Conservation (phyloP, 352 stramenopile genomes). For the Globisporangium apiculatum region DNA sequence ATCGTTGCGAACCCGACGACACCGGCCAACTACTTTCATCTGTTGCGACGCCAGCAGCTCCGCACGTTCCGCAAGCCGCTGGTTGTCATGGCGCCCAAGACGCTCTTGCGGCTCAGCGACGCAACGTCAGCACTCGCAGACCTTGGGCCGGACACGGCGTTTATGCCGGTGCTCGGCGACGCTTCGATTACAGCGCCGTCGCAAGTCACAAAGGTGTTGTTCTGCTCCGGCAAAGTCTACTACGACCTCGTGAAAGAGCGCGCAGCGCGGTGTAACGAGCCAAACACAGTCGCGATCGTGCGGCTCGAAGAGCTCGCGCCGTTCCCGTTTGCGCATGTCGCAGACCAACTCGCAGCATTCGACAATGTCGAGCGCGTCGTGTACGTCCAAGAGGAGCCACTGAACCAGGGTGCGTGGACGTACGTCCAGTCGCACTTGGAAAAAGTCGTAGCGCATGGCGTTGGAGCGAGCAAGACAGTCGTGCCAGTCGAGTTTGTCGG, state of each 20-base stretch:
- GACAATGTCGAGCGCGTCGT: slow-evolving; percentile 59
- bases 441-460: slow-evolving; percentile 32
- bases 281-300: slow-evolving; percentile 55
- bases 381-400: slow-evolving; percentile 78
- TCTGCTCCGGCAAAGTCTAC: slow-evolving; percentile 84
- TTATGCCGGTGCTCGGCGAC: slow-evolving; percentile 66
- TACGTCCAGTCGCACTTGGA: slow-evolving; percentile 68
- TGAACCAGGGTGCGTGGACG: slow-evolving; percentile 76
- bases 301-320: slow-evolving; percentile 79
- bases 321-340: slow-evolving; percentile 75
- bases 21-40: slow-evolving; percentile 96
- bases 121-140: slow-evolving; percentile 62
- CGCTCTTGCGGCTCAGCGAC: slow-evolving; percentile 57
- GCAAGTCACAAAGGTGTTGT: slow-evolving; percentile 63
- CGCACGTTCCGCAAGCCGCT: slow-evolving; percentile 70
- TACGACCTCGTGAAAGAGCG: slow-evolving; percentile 77
- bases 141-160: slow-evolving; percentile 44
- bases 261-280: slow-evolving; percentile 29
- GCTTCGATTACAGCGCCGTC: slow-evolving; percentile 30
- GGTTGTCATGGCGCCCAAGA: slow-evolving; percentile 76
- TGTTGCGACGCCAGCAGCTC: slow-evolving; percentile 87
- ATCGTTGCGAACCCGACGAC: slow-evolving; percentile 83
- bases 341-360: slow-evolving; percentile 43
- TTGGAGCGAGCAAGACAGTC: slow-evolving; percentile 23
- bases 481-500: slow-evolving; percentile 61